A percentile compares a stretch with the other conserved stretches of the same genome.
phyloP scores from a whole-genome alignment of 2,329 filamentous ascomycete genomes.

The Calonectria fujianensis region DNA sequence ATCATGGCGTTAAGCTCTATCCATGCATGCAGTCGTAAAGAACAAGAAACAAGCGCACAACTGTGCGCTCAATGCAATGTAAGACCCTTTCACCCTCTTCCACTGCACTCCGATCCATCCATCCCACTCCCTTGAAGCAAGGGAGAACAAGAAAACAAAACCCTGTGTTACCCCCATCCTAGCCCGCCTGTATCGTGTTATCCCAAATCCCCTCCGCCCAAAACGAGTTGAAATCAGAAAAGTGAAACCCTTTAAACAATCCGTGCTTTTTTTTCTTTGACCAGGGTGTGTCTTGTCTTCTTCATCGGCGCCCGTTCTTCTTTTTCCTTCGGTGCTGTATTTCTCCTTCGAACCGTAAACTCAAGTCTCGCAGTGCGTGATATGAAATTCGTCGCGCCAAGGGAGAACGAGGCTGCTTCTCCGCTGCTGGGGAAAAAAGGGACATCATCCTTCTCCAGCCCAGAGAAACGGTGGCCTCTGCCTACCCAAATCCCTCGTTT shows the following conservation, averaged over 20 bases:
- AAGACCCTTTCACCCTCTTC: constrained; percentile 28
- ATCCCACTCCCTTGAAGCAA: constrained; percentile 9
- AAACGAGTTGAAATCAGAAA: constrained; percentile 20
- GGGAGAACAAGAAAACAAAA: not conserved
- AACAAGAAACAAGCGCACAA: constrained; percentile 35
- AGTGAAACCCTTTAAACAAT: constrained; percentile 12
- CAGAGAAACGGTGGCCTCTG: constrained; percentile 23
- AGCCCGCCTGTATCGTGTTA: constrained; percentile 36
- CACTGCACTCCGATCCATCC: constrained; percentile 25
- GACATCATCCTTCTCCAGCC: constrained; percentile 40
- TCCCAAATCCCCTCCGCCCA: constrained; percentile 31
- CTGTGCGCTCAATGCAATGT: constrained; percentile 41
- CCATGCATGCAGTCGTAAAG: constrained; percentile 46
- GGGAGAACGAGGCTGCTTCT: constrained; percentile 21
- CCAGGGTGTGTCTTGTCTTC: constrained; percentile 27
- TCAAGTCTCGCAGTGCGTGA: constrained; percentile 23
- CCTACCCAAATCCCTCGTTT: constrained; percentile 12
- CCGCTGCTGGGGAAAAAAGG: constrained; percentile 31
- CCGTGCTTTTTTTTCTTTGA: constrained; percentile 24
- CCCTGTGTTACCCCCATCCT: constrained; percentile 26
- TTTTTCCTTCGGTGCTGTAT: constrained; percentile 20
- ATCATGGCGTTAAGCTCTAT: constrained; percentile 48
- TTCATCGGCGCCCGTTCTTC: constrained; percentile 15
- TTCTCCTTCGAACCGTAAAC: not conserved
- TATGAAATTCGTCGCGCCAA: constrained; percentile 21